Evolutionary conservation across 768 basidiomycete genomes (phyloP), one percentile per base, ranked within the genome.

Genomic region (Vararia minispora): DNA sequence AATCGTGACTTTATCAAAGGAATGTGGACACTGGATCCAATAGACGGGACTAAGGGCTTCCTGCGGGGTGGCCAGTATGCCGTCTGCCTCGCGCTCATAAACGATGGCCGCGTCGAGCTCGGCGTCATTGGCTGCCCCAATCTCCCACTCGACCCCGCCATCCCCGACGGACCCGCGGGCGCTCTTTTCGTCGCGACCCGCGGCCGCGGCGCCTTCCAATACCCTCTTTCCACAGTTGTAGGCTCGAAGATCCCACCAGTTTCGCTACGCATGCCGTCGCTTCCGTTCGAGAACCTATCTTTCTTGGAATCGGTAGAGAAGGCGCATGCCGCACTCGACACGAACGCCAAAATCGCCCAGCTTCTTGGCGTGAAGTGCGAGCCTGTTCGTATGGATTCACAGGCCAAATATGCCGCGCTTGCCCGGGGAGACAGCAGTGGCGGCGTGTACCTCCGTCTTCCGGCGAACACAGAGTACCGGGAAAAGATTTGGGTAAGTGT

Each of bases 261-360:
- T 5, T 61, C 67, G 6, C 60, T 89, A 28, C 51, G 39, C 20
- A 83, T 88, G 45, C 66, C 75, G 6, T 43, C 63, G 9, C 61
- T 73, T 34, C 55, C 67, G 9, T 59, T 65, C 2, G 60, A 64
- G 8, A 58, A 58, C 10, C 63, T 89, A 34, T 70, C 68, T 43
- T 78, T 91, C 60, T 76, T 98, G 45, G 91, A 98, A 62, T 90
- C 86, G 3, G 85, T 94, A 30, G 94, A 99, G 54, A 75, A 84
- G 3, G 81, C 79, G 0, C 95, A 99, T 55, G 81, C 87, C 1
- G 84, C 89, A n/a, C 86, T 91, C 43, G 74, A 76, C 2, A 82
- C 89, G 58, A 90, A 83, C 52, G 74, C 74, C 24, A 69, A 68
- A 16, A 80, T 97, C 25, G 76, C 84, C 0, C 52, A 69, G 23